Percentiles rank a stretch among this genome's conserved stretches.
Conservation (phyloP, 1,284 basidiomycete species). For the Wolfiporia cocos region DNA sequence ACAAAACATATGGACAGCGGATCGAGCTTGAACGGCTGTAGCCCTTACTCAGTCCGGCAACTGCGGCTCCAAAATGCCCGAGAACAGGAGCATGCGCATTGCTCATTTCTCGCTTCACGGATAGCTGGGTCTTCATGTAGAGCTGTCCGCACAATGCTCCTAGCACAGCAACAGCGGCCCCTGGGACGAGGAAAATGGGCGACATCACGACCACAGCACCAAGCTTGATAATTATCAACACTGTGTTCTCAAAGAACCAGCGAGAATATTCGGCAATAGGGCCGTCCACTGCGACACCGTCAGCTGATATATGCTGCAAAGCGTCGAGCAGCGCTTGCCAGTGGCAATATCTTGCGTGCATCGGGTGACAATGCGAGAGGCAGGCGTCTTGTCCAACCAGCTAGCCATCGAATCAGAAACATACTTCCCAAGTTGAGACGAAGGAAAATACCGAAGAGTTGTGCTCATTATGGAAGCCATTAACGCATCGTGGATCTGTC, state of each 20-base stretch:
- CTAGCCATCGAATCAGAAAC: constrained; percentile 3
- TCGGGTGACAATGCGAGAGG: constrained; percentile 46
- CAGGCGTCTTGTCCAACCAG: constrained; percentile 48
- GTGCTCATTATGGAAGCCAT: constrained; percentile 47
- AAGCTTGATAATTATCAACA: constrained; percentile 31
- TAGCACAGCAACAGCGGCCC: constrained; percentile 33
- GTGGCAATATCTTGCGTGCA: constrained; percentile 64
- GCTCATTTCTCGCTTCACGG: constrained; percentile 73
- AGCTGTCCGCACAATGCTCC: constrained; percentile 45
- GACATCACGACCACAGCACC: constrained; percentile 41
- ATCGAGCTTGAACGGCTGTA: neutral
- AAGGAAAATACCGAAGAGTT: constrained; percentile 42
- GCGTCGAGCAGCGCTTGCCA: too few species aligned
- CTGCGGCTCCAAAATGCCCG: constrained; percentile 65
- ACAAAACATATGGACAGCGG: neutral
- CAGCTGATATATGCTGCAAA: too few species aligned
- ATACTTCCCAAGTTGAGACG: constrained; percentile 47
- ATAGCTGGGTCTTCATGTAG: constrained; percentile 69
- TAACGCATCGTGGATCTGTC: constrained; percentile 46
- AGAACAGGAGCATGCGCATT: constrained; percentile 64
- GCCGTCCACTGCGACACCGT: constrained; percentile 33
- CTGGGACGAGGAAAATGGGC: constrained; percentile 36
- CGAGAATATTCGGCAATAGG: constrained; percentile 20
- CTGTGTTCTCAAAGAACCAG: constrained; percentile 23
- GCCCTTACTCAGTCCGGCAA: constrained; percentile 52